Evolutionary conservation across 352 stramenopile species (phyloP).

Genomic region (Phytophthora constricta): DNA sequence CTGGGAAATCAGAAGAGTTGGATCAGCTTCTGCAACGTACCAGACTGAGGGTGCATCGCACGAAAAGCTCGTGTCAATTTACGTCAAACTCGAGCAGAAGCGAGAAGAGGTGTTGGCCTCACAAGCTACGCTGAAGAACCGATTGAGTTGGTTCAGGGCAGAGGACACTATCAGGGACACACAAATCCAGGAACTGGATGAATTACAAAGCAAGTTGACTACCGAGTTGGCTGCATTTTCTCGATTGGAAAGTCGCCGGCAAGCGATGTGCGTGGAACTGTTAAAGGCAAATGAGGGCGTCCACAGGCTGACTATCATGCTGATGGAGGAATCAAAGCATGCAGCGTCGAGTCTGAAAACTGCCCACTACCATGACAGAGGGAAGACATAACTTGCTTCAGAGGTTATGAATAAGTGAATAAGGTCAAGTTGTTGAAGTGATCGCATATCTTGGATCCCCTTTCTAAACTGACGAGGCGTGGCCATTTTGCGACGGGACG

Average conservation of each 20-base stretch:
- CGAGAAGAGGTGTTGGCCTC: neutral
- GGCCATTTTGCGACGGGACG: neutral
- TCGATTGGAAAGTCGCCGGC: neutral
- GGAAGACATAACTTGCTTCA: too few relatives aligned
- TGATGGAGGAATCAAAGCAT: constrained; percentile 3
- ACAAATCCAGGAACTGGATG: neutral
- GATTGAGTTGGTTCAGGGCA: neutral
- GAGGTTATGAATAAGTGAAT: too few relatives aligned
- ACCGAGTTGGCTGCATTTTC: neutral
- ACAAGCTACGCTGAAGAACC: constrained; percentile 7
- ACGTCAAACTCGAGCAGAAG: constrained; percentile 2
- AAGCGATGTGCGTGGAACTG: constrained; percentile 4
- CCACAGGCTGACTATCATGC: neutral
- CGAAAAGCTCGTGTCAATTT: constrained; percentile 2
- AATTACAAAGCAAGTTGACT: neutral
- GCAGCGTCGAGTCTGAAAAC: too few relatives aligned
- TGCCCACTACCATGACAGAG: too few relatives aligned
- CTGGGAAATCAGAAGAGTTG: neutral
- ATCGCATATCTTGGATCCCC: too few relatives aligned
- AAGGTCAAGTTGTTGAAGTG: too few relatives aligned
- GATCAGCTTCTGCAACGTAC: neutral
- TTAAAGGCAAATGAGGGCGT: neutral
- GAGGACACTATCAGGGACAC: neutral
- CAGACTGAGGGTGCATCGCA: neutral
- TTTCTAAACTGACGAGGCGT: too few relatives aligned